These are phyloP conservation scores for Sicyos baderoa DNA, from an alignment of 306 rosid genomes.

Conservation along the genomic window DNA sequence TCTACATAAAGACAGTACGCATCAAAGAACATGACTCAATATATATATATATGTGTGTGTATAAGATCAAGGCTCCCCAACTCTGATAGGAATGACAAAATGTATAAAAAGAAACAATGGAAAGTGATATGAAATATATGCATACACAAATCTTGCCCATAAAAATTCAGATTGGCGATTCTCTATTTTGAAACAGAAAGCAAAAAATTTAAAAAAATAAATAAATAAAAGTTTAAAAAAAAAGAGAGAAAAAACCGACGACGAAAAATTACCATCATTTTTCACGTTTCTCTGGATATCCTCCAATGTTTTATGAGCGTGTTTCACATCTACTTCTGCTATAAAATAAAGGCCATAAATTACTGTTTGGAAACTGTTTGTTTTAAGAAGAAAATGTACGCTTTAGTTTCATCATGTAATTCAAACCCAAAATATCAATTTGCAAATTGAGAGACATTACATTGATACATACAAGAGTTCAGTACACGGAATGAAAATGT, in stretches of 20 bases:
- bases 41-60: too few species aligned
- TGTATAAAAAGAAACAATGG: background rate
- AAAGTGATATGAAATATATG: background rate
- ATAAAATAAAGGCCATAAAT: slow-evolving; percentile 14
- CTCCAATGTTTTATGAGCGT: slow-evolving; percentile 18
- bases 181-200: background rate
- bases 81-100: too few species aligned
- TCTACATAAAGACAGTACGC: background rate
- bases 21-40: background rate
- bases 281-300: slow-evolving; percentile 24
- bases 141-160: background rate
- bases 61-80: background rate
- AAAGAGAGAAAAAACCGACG: background rate
- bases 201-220: background rate
- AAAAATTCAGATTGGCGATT: background rate
- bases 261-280: slow-evolving; percentile 24
- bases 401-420: background rate
- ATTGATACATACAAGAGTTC: background rate
- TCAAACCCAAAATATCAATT: slow-evolving; percentile 1
- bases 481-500: background rate
- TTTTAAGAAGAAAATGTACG: background rate
- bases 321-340: slow-evolving; percentile 16
- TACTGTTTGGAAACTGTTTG: background rate
- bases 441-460: background rate
- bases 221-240: background rate